These are phyloP conservation scores for Cladobotryum mycophilum DNA, from an alignment of 2,329 filamentous ascomycete genomes.

Conservation along the genomic window DNA sequence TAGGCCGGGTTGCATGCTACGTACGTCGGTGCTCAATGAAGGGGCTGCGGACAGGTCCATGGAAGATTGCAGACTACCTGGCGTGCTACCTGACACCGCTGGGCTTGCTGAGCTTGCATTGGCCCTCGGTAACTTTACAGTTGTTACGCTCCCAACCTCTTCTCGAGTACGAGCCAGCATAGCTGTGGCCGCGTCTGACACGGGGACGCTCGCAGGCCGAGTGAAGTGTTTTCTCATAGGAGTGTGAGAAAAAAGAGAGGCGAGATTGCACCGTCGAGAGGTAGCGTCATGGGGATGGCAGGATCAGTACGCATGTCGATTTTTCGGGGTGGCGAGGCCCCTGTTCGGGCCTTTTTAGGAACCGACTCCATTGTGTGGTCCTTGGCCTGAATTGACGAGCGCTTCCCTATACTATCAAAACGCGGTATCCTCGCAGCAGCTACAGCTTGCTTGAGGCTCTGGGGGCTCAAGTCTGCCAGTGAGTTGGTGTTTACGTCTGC, in stretches of 20 bases:
- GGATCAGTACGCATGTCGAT: slow-evolving; percentile 35
- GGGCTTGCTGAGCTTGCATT: slow-evolving; percentile 44
- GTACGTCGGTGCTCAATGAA: slow-evolving; percentile 46
- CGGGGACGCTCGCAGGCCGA: slow-evolving; percentile 32
- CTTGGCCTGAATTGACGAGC: slow-evolving; percentile 17
- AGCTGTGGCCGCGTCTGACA: slow-evolving; percentile 36
- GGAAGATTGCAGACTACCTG: slow-evolving; percentile 47
- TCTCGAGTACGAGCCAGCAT: slow-evolving; percentile 44
- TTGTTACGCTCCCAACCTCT: slow-evolving; percentile 42
- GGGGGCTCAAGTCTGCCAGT: slow-evolving; percentile 2
- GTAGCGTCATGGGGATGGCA: slow-evolving; percentile 15
- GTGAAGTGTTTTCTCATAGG: slow-evolving; percentile 29
- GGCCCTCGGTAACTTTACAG: slow-evolving; percentile 49
- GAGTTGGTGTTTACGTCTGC: background rate
- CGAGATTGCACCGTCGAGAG: slow-evolving; percentile 37
- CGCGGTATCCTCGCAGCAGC: slow-evolving; percentile 14
- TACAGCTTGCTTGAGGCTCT: slow-evolving; percentile 1
- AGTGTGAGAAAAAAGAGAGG: slow-evolving; percentile 46
- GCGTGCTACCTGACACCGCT: slow-evolving; percentile 42
- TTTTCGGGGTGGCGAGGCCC: slow-evolving; percentile 38
- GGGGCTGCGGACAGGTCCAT: slow-evolving; percentile 44
- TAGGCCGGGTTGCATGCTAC: slow-evolving; percentile 40
- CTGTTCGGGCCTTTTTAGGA: slow-evolving; percentile 43
- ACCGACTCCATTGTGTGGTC: slow-evolving; percentile 27
- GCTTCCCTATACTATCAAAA: slow-evolving; percentile 20